Evolutionary conservation across 495 filamentous ascomycete genomes (phyloP), one percentile per base, ranked within the genome.

Genomic region (Baudoinia panamericana): DNA sequence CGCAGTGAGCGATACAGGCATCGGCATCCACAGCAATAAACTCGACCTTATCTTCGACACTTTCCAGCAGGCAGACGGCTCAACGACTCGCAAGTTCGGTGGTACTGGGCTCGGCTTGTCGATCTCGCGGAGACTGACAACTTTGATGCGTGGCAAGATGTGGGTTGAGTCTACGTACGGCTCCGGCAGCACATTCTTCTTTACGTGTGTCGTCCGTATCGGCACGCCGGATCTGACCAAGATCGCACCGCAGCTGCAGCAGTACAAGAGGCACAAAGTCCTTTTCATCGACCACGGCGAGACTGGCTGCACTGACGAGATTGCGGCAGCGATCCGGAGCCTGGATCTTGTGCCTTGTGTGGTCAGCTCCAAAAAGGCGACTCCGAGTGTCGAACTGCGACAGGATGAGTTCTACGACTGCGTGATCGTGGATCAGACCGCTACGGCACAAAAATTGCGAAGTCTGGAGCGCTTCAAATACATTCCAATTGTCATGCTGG

Each of bases 21-120:
- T 99, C 55, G 90, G 90, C 51, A 96, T 99, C 46, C 84, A 88
- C 56, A 70, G 78, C 35, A 90, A 96, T 56, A 99, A 99, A 64
- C 74, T 96, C 19, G 86, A 95, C 58, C 64, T 96, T 43, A 99
- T 99, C 59, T 99, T 99, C 57, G 90, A 96, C 61, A 99, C 90
- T 11, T 99, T 99, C 76, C 92, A 94, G 55, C 90, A 99, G 64
- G 90, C 90, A 8, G 90, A 99, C 63, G 90, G 90, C 23, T 95
- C 88, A 7, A 99, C 92, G 53, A 99, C 90, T 8, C 72, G 90
- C 26, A 84, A 92, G 52, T 99, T 99, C 56, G 90, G 90, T 56
- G 90, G 90, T 50, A 99, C 90, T 19, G 90, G 90, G 41, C 72
- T 99, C 18, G 90, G 90, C 46, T 67, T 99, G 26, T 95, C 88